These are phyloP conservation scores for Puccinia hordei DNA, from an alignment of 1,284 basidiomycete species.

Conservation along the genomic window DNA sequence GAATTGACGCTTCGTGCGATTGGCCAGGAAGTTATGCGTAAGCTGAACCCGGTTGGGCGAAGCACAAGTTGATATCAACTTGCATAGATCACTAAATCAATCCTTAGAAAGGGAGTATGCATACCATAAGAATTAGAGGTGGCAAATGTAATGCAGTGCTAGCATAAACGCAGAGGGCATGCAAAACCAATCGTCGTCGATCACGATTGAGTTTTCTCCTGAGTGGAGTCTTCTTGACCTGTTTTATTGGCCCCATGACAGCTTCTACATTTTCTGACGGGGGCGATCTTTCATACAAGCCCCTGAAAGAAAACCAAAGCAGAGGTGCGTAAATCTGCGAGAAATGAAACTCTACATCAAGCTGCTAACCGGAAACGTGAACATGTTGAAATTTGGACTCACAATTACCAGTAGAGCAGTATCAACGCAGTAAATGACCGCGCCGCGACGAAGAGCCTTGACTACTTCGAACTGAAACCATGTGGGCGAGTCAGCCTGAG, in stretches of 20 bases:
- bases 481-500: too few relatives aligned
- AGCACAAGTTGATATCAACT: not conserved
- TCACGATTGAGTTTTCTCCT: conserved; percentile 9
- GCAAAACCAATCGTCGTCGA: conserved; percentile 8
- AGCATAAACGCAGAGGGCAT: not conserved
- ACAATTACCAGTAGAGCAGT: not conserved
- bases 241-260: not conserved
- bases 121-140: not conserved
- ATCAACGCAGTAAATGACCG: not conserved
- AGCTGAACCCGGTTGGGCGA: not conserved
- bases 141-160: conserved; percentile 11
- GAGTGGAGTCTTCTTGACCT: not conserved
- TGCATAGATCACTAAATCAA: not conserved
- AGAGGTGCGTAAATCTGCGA: conserved; percentile 2
- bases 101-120: not conserved
- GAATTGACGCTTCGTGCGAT: not conserved
- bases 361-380: not conserved
- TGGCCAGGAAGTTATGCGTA: not conserved
- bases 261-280: conserved; percentile 6
- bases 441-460: not conserved
- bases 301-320: conserved; percentile 3
- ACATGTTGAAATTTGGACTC: not conserved
- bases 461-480: not conserved
- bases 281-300: not conserved
- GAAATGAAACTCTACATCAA: not conserved